These are phyloP conservation scores for Limonium bicolor DNA, from an alignment of 148 eudicot species.

Conservation along the genomic window DNA sequence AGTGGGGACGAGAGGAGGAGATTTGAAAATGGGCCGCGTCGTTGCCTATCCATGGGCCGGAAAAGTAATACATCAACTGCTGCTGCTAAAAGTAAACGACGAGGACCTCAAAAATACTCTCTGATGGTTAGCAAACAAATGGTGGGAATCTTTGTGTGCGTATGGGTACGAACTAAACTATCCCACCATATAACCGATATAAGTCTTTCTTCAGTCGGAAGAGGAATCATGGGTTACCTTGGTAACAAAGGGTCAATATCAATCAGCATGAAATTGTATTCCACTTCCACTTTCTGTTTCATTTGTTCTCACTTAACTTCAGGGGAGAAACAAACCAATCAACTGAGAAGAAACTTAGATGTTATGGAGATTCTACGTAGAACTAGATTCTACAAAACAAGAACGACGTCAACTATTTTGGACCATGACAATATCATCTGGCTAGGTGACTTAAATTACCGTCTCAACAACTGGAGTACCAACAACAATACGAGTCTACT, in stretches of 20 bases:
- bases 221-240: conserved; percentile 61
- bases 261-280: conserved; percentile 47
- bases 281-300: conserved; percentile 40
- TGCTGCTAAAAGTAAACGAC: no score
- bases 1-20: background rate
- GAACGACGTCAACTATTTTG: conserved; percentile 24
- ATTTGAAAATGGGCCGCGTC: background rate
- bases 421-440: conserved; percentile 27
- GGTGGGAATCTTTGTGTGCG: conserved; percentile 51
- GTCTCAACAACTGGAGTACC: background rate
- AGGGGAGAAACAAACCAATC: conserved; percentile 51
- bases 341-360: conserved; percentile 38
- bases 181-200: conserved; percentile 18
- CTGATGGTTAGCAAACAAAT: conserved; percentile 49
- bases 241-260: conserved; percentile 71
- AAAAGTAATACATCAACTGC: background rate
- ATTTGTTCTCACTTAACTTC: conserved; percentile 70
- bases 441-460: conserved; percentile 3
- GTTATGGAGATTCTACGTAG: conserved; percentile 40
- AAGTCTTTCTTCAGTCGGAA: conserved; percentile 48
- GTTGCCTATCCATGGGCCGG: background rate
- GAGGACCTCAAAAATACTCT: conserved; percentile 5
- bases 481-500: background rate
- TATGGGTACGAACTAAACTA: conserved; percentile 37
- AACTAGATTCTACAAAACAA: conserved; percentile 32